phyloP scores from a whole-genome alignment of 495 filamentous ascomycete genomes.

The Usnea hakonensis region DNA sequence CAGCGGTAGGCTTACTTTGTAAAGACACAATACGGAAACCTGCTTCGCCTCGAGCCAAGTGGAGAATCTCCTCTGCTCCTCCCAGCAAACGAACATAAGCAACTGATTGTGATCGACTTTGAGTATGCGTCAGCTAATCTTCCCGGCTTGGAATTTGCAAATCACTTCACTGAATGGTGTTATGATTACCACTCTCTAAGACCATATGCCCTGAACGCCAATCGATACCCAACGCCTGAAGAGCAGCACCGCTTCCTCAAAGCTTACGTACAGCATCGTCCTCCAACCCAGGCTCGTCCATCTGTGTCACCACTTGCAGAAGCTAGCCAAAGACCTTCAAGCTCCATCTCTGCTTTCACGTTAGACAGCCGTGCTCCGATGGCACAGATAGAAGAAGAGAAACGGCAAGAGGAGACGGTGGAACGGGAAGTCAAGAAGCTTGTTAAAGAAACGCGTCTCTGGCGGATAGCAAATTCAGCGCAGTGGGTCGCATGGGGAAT shows the following conservation, averaged over 20 bases:
- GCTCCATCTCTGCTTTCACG: constrained; percentile 53
- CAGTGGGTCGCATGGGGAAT: constrained; percentile 97
- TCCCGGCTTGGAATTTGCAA: constrained; percentile 86
- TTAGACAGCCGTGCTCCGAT: constrained; percentile 60
- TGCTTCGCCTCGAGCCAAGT: constrained; percentile 78
- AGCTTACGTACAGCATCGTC: constrained; percentile 76
- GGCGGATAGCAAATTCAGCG: constrained; percentile 78
- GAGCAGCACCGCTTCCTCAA: constrained; percentile 79
- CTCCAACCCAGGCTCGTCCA: constrained; percentile 45
- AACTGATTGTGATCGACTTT: constrained; percentile 95
- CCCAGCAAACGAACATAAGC: constrained; percentile 87
- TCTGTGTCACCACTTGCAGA: constrained; percentile 49
- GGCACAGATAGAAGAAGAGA: constrained; percentile 48
- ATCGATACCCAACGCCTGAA: constrained; percentile 64
- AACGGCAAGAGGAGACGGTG: constrained; percentile 45
- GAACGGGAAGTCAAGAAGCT: constrained; percentile 61
- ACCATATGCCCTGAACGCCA: constrained; percentile 60
- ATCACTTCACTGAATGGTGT: constrained; percentile 98
- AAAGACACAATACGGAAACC: constrained; percentile 96
- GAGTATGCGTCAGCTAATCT: constrained; percentile 92
- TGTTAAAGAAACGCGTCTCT: constrained; percentile 68
- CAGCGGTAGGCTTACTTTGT: constrained; percentile 19
- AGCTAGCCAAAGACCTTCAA: constrained; percentile 32
- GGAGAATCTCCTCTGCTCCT: constrained; percentile 81
- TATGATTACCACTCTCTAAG: constrained; percentile 82